Percentiles rank a stretch among this genome's conserved stretches.
Evolutionary conservation across 2,329 filamentous ascomycete species (phyloP).

Genomic region (Cryoendolithus antarcticus): DNA sequence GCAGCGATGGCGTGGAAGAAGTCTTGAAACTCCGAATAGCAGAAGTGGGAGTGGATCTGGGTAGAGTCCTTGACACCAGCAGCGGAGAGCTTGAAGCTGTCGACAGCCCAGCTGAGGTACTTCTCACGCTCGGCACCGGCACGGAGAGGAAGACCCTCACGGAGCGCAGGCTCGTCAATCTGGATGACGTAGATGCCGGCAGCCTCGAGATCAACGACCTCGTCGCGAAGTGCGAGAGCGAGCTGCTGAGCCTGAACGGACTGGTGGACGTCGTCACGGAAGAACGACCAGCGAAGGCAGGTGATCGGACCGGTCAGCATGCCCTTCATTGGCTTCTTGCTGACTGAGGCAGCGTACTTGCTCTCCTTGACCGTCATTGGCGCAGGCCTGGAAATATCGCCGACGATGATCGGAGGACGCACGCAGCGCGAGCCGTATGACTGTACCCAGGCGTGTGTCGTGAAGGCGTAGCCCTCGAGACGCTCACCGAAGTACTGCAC

Average conservation of each 20-base stretch:
- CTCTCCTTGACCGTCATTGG: conserved; percentile 99
- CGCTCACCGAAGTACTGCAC: conserved; percentile 99
- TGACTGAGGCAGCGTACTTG: conserved; percentile 92
- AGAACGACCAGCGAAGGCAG: conserved; percentile 98
- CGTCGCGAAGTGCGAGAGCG: conserved; percentile 92
- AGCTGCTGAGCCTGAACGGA: conserved; percentile 98
- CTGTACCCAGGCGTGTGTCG: conserved; percentile 98
- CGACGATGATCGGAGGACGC: conserved; percentile 94
- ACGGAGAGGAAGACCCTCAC: conserved; percentile 97
- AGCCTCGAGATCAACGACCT: conserved; percentile 95
- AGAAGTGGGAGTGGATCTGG: conserved; percentile 99
- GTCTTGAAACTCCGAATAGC: conserved; percentile 99
- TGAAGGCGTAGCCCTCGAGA: conserved; percentile 94
- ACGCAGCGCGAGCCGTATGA: conserved; percentile 97
- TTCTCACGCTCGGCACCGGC: conserved; percentile 86
- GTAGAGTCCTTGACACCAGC: conserved; percentile 88
- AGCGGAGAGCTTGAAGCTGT: conserved; percentile 93
- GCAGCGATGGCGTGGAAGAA: conserved; percentile 99
- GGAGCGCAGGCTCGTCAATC: conserved; percentile 96
- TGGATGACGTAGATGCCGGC: conserved; percentile 97
- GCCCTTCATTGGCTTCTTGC: conserved; percentile 99
- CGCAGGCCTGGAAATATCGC: conserved; percentile 91
- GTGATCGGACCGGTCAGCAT: conserved; percentile 99
- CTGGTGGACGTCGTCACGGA: conserved; percentile 98
- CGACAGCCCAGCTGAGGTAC: conserved; percentile 94